phyloP scores from a whole-genome alignment of 2,329 filamentous ascomycete genomes.

The Stagonosporopsis vannaccii region DNA sequence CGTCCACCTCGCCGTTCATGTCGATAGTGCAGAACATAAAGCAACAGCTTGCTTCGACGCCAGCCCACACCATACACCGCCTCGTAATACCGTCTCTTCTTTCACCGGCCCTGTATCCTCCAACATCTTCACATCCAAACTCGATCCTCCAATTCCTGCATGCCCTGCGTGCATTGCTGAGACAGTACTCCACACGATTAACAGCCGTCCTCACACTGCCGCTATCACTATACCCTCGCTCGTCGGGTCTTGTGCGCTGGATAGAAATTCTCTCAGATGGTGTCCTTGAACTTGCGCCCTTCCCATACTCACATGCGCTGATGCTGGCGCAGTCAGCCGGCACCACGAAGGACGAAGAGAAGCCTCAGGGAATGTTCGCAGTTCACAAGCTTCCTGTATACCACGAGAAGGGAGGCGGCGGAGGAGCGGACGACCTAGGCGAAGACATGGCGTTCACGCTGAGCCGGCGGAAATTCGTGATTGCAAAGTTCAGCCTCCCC shows the following conservation, averaged over 20 bases:
- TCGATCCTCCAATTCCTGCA: slow-evolving; percentile 84
- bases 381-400: slow-evolving; percentile 84
- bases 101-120: slow-evolving; percentile 83
- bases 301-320: slow-evolving; percentile 64
- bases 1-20: slow-evolving; percentile 63
- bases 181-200: slow-evolving; percentile 68
- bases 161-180: slow-evolving; percentile 75
- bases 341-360: slow-evolving; percentile 70
- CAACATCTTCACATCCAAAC: slow-evolving; percentile 72
- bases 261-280: slow-evolving; percentile 85
- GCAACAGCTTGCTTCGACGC: slow-evolving; percentile 59
- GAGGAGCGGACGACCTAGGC: slow-evolving; percentile 67
- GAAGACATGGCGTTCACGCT: slow-evolving; percentile 92
- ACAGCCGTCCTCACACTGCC: slow-evolving; percentile 81
- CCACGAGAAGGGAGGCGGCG: slow-evolving; percentile 87
- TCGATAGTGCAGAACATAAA: slow-evolving; percentile 68
- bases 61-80: slow-evolving; percentile 73
- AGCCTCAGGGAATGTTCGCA: slow-evolving; percentile 83
- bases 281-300: slow-evolving; percentile 82
- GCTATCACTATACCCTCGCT: slow-evolving; percentile 78
- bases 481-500: slow-evolving; percentile 88
- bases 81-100: slow-evolving; percentile 85
- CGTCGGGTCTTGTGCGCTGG: slow-evolving; percentile 80
- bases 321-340: slow-evolving; percentile 57
- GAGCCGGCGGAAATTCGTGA: slow-evolving; percentile 81